Base-by-base conservation (phyloP, 176 grass and related monocot genomes). In the Carex cristatella region DNA sequence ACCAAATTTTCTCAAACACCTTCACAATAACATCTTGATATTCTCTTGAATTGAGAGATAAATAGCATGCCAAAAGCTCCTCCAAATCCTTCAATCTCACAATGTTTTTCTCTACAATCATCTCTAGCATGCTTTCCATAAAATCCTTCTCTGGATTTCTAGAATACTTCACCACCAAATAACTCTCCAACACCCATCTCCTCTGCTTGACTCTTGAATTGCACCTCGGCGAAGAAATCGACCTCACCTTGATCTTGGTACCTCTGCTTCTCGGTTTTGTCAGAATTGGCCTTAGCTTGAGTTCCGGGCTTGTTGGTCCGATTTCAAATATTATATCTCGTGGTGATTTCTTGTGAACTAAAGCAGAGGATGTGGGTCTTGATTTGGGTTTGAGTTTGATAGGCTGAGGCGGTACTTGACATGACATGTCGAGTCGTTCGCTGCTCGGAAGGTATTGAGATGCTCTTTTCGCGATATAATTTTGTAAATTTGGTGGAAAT, bases 51-150 rank as follows among this genome's bases (percentile, higher is more conserved):
- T 97, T 97, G 84, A 97, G 88, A 18, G 92, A 87, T 23, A 97
- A 86, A 91, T 94, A 97, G 88, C 92, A 97, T 2, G 92, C 89
- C 6, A 97, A 86, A 19, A 97, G 87, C 84, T 97, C 92, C 90
- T 97, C 89, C 56, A 94, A 86, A 65, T 94, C 95, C 82, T 88
- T 89, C 2, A 84, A 4, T 72, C 46, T 61, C n/a, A 75, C 61
- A 27, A 97, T 84, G 44, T 61, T 73, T 70, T 94, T 97, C 84
- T 88, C 91, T 10, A 67, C 64, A 58, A 97, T 87, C 95, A 97
- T 97, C 75, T 97, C 95, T 44, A 90, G 73, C 92, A 97, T 97
- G 85, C 92, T 94, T 73, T 93, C 92, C 40, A 87, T 88, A 81
- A 97, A 89, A 76, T 94, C 92, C 79, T 55, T 79, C 86, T 91